Percentiles rank a stretch among this genome's conserved stretches.
phyloP scores from a whole-genome alignment of 2,329 filamentous ascomycete genomes.

The Decorospora gaudefroyi region DNA sequence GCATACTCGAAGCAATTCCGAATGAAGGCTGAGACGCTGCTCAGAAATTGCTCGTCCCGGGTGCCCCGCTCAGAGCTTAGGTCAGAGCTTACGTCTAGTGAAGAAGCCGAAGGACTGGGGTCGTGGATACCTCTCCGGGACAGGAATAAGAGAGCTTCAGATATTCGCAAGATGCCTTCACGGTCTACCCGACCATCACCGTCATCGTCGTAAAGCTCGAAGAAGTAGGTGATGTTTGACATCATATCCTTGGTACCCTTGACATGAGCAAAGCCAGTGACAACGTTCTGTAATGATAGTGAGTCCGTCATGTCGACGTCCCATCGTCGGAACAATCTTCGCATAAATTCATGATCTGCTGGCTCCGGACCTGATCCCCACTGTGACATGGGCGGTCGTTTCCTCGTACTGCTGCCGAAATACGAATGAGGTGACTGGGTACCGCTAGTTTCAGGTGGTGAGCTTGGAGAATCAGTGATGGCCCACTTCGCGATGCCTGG shows the following conservation, averaged over 20 bases:
- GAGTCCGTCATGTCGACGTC: constrained; percentile 76
- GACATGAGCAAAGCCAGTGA: constrained; percentile 84
- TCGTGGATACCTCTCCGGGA: constrained; percentile 86
- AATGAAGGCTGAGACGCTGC: constrained; percentile 94
- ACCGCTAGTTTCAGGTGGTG: constrained; percentile 57
- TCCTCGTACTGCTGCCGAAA: constrained; percentile 56
- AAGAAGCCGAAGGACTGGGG: constrained; percentile 67
- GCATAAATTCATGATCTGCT: constrained; percentile 93
- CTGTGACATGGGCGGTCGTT: constrained; percentile 53
- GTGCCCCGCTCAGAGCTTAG: constrained; percentile 53
- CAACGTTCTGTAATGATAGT: constrained; percentile 86
- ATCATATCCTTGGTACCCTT: constrained; percentile 96
- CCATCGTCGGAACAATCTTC: constrained; percentile 85
- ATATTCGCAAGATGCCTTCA: constrained; percentile 92
- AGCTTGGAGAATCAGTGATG: constrained; percentile 77
- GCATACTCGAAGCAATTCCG: constrained; percentile 97
- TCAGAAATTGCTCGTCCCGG: constrained; percentile 85
- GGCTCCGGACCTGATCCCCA: constrained; percentile 70
- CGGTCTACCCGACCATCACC: constrained; percentile 89
- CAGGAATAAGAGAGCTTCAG: constrained; percentile 89
- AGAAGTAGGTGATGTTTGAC: constrained; percentile 97
- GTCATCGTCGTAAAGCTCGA: constrained; percentile 94
- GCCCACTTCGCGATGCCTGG: constrained; percentile 85
- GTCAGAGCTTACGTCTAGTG: constrained; percentile 54
- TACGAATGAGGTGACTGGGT: constrained; percentile 61